Conservation (phyloP, 2,329 filamentous ascomycete species). For the Paraphoma chrysanthemicola region DNA sequence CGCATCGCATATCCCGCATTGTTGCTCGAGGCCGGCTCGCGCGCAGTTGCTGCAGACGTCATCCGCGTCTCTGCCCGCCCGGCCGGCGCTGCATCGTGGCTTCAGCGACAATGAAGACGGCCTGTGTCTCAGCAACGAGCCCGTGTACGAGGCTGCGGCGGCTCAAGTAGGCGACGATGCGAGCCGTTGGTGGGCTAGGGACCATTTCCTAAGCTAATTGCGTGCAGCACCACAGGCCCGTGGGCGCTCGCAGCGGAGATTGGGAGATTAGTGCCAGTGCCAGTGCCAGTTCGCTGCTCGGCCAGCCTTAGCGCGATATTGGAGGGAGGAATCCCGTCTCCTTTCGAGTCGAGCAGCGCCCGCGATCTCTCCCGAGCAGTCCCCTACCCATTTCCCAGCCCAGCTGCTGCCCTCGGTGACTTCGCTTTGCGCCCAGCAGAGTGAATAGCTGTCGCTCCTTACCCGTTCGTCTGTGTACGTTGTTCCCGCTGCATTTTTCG, state of each 20-base stretch:
- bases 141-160: slow-evolving; percentile 6
- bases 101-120: not conserved
- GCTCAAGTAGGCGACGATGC: slow-evolving; percentile 6
- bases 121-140: not conserved
- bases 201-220: slow-evolving; percentile 31
- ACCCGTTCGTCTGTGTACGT: slow-evolving; percentile 12
- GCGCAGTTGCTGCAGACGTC: slow-evolving; percentile 24
- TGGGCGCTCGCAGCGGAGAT: slow-evolving; percentile 26
- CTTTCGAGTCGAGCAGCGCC: slow-evolving; percentile 34
- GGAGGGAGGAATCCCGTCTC: slow-evolving; percentile 29
- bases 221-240: slow-evolving; percentile 36
- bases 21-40: slow-evolving; percentile 18
- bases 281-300: slow-evolving; percentile 34
- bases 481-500: slow-evolving; percentile 26
- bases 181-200: slow-evolving; percentile 22
- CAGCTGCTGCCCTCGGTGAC: slow-evolving; percentile 32
- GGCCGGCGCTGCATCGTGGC: not conserved
- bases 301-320: slow-evolving; percentile 39
- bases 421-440: slow-evolving; percentile 34
- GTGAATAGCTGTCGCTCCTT: slow-evolving; percentile 45
- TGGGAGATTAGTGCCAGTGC: slow-evolving; percentile 21
- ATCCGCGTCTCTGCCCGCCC: slow-evolving; percentile 12
- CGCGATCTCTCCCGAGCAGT: slow-evolving; percentile 32
- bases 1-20: slow-evolving; percentile 21
- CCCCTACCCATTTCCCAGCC: slow-evolving; percentile 22